phyloP scores from a whole-genome alignment of 1,284 basidiomycete species.

The Rhodotorula sp. region DNA sequence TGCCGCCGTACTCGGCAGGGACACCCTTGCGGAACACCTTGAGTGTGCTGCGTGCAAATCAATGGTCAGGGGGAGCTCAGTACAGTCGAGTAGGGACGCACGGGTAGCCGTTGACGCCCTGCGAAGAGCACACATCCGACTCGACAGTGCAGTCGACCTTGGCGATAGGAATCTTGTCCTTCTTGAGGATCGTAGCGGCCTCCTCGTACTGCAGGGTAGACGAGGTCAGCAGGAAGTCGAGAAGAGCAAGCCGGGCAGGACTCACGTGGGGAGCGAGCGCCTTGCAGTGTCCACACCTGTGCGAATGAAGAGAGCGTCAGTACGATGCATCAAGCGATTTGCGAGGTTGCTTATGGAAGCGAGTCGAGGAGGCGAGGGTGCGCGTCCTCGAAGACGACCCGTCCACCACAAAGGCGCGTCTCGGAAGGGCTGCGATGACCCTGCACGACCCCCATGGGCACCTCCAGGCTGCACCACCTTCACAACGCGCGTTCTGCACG shows the following conservation, averaged over 20 bases:
- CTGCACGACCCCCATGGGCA: no score
- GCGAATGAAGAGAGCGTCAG: not conserved
- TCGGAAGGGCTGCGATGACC: no score
- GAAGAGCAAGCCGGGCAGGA: not conserved
- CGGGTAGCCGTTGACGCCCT: conserved; percentile 90
- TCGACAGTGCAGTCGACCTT: conserved; percentile 68
- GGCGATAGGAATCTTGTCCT: conserved; percentile 82
- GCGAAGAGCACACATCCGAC: conserved; percentile 76
- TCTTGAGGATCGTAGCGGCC: conserved; percentile 88
- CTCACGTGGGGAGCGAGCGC: conserved; percentile 46
- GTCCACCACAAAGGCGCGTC: no score
- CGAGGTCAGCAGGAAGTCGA: not conserved
- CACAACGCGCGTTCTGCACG: no score
- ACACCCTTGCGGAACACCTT: conserved; percentile 90
- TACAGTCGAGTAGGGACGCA: conserved; percentile 50
- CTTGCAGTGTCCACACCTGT: conserved; percentile 14
- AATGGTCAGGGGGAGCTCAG: not conserved
- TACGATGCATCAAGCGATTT: not conserved
- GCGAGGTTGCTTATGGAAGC: not conserved
- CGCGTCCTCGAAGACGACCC: no score
- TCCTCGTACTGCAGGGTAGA: conserved; percentile 75
- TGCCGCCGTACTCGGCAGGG: conserved; percentile 74
- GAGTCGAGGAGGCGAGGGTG: no score
- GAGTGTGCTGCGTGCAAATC: conserved; percentile 52
- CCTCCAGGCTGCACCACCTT: no score